A percentile compares a stretch with the other conserved stretches of the same genome.
Evolutionary conservation across 148 eudicot genomes (phyloP).

Genomic region (Cornus suecica): DNA sequence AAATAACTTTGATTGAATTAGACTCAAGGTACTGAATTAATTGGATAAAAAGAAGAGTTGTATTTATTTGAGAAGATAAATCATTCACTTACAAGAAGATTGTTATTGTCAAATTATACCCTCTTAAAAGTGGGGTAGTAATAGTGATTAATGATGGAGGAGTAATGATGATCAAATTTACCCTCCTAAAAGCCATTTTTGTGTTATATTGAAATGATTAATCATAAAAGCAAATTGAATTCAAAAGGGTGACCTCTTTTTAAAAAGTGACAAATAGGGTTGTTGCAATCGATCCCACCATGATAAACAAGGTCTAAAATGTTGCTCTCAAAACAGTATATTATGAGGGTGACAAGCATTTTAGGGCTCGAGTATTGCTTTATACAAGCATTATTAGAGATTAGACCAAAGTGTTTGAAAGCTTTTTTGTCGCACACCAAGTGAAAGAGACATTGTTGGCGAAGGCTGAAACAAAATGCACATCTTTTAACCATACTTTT

Average conservation of each 20-base stretch:
- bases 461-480: conserved; percentile 1
- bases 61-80: too few species aligned
- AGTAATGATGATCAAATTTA: neutral
- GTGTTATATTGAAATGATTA: conserved; percentile 7
- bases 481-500: neutral
- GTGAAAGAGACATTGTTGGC: conserved; percentile 11
- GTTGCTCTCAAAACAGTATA: neutral
- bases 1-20: too few species aligned
- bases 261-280: neutral
- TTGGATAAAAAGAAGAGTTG: too few species aligned
- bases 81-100: too few species aligned
- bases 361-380: neutral
- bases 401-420: neutral
- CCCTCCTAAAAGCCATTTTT: neutral
- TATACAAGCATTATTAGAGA: neutral
- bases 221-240: neutral
- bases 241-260: neutral
- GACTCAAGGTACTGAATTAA: too few species aligned
- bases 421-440: neutral
- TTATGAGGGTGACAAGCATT: neutral
- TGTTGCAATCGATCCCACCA: conserved; percentile 8
- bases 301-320: neutral
- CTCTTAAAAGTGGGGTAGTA: too few species aligned
- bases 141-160: neutral
- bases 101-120: too few species aligned